Evolutionary conservation across 1,139 yeast species (phyloP), one percentile per base, ranked within the genome.

Genomic region (Scheffersomyces titani): DNA sequence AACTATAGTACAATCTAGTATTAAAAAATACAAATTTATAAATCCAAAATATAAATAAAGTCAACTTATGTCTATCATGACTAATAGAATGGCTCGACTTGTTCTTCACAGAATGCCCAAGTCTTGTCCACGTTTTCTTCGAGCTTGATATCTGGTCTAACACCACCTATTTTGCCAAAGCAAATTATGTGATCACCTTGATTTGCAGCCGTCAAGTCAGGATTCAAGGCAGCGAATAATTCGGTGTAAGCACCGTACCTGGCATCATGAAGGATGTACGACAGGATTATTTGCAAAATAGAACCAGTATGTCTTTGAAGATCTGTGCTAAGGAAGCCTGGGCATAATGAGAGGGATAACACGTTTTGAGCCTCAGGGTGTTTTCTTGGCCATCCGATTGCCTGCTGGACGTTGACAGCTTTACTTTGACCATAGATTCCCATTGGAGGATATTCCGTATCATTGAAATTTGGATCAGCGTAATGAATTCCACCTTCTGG

Each of bases 351-450:
- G 1, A 75, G 68, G 49, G 77, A 73, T 50, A 76, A 70, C 36
- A 81, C 72, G 6, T 55, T 54, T 18, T 61, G 58, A 1, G 69
- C 62, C 3, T 68, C 69, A 4, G 72, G 68, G 57, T 81, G 77
- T 47, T 67, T 62, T 22, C 66, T 62, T 1, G 78, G 69, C 81
- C 84, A 82, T 13, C 73, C 69, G n/a, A 72, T 67, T 0, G 83
- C 76, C 60, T 79, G 82, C 52, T 74, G 70, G 21, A 78, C 67
- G 57, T 76, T 74, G 47, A 76, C 73, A 2, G 84, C 83, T 67
- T 84, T 84, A 47, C 83, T 75, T 63, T 82, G 85, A 0, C 82
- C 85, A 61, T 81, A 81, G 21, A 59, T 40, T n/a, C 50, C 54
- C 50, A 52, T 49, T 46, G 22, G 7, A 6, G 16, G 20, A 7